A percentile compares a stretch with the other conserved stretches of the same genome.
Conservation (phyloP, 2,329 filamentous ascomycete genomes). For the Akanthomyces lecanii region DNA sequence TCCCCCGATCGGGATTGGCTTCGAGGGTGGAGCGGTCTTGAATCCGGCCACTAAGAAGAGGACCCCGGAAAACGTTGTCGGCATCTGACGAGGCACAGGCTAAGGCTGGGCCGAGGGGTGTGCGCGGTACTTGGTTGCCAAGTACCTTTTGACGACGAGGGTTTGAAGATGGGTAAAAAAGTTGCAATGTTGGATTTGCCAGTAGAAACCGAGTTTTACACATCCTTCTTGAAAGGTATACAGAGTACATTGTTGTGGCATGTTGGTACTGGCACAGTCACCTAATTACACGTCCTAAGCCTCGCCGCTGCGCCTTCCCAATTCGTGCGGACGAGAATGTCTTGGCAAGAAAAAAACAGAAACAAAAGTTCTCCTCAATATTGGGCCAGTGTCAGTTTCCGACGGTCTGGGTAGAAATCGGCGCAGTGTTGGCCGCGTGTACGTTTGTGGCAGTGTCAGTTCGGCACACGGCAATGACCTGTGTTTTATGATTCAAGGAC, state of each 20-base stretch:
- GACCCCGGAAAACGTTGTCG: conserved; percentile 12
- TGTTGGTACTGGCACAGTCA: no score
- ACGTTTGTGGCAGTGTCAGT: background rate
- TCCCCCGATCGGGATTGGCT: background rate
- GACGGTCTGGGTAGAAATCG: background rate
- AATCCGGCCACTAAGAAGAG: conserved; percentile 6
- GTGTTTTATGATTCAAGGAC: background rate
- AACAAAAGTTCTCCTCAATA: background rate
- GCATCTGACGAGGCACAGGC: conserved; percentile 7
- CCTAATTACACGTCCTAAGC: no score
- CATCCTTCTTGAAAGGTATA: no score
- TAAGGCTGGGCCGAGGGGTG: background rate
- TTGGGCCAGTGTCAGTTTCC: background rate
- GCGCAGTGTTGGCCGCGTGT: background rate
- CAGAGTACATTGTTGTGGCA: no score
- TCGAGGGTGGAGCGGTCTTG: background rate
- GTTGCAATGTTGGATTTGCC: background rate
- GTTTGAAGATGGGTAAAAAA: no score
- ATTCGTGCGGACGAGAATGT: background rate
- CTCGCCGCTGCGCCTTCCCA: no score
- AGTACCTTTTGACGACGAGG: background rate
- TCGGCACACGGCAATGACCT: background rate
- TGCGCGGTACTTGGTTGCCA: background rate
- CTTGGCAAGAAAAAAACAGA: background rate
- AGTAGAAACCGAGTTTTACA: background rate